Conservation (phyloP, 495 filamentous ascomycete species). For the Penicillium goetzii region DNA sequence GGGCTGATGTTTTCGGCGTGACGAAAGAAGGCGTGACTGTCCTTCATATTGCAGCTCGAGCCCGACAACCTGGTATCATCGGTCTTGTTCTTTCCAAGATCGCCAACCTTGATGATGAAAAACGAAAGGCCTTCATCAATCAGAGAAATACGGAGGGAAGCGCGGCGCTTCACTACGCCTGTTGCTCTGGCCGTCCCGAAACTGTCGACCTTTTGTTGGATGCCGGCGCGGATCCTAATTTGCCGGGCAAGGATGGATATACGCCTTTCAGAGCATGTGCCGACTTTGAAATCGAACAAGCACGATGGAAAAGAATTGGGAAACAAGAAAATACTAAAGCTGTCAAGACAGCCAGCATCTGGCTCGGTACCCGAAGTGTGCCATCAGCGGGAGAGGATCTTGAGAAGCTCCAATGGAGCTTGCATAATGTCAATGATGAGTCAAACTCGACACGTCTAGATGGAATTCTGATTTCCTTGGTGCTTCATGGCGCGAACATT, state of each 20-base stretch:
- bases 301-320: not conserved
- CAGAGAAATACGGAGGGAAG: conserved; percentile 15
- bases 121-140: conserved; percentile 18
- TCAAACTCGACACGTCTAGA: not conserved
- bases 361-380: not conserved
- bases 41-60: conserved; percentile 27
- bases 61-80: conserved; percentile 21
- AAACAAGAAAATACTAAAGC: not conserved
- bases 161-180: conserved; percentile 28
- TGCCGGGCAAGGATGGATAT: conserved; percentile 10
- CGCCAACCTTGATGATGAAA: conserved; percentile 2
- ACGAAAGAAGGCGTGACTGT: conserved; percentile 27
- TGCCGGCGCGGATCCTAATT: conserved; percentile 20
- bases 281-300: conserved; percentile 14
- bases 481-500: not conserved
- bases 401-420: not conserved
- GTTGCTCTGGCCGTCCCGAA: conserved; percentile 25
- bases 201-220: conserved; percentile 21
- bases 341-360: not conserved
- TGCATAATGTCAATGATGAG: not conserved
- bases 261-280: conserved; percentile 15
- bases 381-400: not conserved
- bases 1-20: conserved; percentile 15
- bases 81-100: conserved; percentile 18
- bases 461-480: not conserved